Evolutionary conservation across 306 rosid species (phyloP).

Genomic region (Lithocarpus polystachyus): DNA sequence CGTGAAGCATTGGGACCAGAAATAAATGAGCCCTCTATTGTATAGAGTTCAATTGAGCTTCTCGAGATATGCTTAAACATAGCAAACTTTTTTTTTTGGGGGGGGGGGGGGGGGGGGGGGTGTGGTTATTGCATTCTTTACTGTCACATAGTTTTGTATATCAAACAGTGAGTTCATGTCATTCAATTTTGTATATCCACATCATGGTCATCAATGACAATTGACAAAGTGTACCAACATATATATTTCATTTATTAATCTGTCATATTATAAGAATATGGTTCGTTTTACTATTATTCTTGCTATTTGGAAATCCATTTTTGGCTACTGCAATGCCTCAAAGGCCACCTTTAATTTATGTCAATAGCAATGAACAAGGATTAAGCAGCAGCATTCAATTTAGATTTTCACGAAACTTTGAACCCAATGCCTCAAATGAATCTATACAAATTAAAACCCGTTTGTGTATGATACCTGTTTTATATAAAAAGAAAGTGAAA

Average conservation of each 20-base stretch:
- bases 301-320: no score
- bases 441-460: neutral
- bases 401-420: neutral
- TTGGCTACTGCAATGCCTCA: no score
- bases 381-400: neutral
- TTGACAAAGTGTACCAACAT: no score
- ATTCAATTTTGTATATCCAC: no score
- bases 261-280: no score
- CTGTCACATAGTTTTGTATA: neutral
- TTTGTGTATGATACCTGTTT: neutral
- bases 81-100: neutral
- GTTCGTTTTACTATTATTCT: no score
- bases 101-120: no score
- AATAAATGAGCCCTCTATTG: neutral
- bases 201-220: no score
- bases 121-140: neutral
- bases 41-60: neutral
- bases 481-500: neutral
- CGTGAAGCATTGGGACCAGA: neutral
- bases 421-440: neutral
- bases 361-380: neutral
- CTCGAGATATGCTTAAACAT: neutral
- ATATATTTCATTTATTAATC: no score
- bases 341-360: neutral
- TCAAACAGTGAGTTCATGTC: no score